Evolutionary conservation across 1,284 basidiomycete species (phyloP), one percentile per base, ranked within the genome.

Genomic region (Tylopilus sp.): DNA sequence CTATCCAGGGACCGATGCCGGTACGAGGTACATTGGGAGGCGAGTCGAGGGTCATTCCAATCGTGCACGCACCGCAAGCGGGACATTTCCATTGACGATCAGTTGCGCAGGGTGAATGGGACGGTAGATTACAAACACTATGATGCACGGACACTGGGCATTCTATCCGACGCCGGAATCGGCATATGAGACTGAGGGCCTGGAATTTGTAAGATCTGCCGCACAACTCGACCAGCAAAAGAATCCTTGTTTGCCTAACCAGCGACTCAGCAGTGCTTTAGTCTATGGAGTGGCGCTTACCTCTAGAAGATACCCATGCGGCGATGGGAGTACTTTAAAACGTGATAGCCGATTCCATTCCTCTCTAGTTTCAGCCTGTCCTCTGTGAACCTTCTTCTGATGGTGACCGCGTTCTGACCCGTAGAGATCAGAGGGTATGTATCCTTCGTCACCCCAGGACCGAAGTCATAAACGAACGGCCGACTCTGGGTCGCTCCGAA

Each of bases 401-500:
- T 31, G 2, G 28, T 11, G 13, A 16, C 16, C 31, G 36, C 13
- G 11, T 38, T 47, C 13, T 30, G 30, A 18, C 28, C 34, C 33
- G 57, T 54, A 21, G 69, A 59, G 26, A 86, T 58, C 11, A 61
- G 54, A 34, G 85, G 85, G 56, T 85, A 86, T 7, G 82, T 82
- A 33, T 74, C 71, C 26, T 67, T 61, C 3, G 64, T 72, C n/a
- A 81, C 74, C 11, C 77, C 78, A 16, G 79, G 78, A 5, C 85
- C 84, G 65, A 90, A 90, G 63, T 90, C 88, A 48, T 82, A 78
- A 11, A 88, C 80, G 59, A 89, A 89, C 10, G 84, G 77, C 31
- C 86, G 70, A 55, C 78, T 82, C 60, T 89, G 80, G 4, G 84
- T 89, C 7, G 74, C 84, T 8, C 86, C 88, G 55, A 84, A 89